A percentile compares a stretch with the other conserved stretches of the same genome.
Conservation (phyloP, 495 filamentous ascomycete species). For the Aspergillus cavernicola region DNA sequence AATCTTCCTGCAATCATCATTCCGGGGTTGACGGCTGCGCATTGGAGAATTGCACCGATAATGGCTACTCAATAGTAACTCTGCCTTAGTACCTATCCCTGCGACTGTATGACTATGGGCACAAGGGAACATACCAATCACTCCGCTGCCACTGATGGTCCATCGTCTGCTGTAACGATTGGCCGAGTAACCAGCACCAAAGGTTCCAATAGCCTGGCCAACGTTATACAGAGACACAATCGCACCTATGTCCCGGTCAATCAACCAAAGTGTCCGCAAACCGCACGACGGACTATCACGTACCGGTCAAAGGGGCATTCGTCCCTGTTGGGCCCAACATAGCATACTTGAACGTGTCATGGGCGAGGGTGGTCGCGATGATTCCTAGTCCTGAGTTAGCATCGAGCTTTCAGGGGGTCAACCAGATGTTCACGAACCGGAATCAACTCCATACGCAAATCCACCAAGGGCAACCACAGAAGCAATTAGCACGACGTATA, state of each 20-base stretch:
- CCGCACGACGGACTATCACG: not conserved
- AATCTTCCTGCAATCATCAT: conserved; percentile 34
- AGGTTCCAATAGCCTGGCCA: conserved; percentile 25
- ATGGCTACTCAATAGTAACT: conserved; percentile 4
- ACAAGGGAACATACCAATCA: conserved; percentile 38
- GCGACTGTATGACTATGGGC: not conserved
- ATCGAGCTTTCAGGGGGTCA: not conserved
- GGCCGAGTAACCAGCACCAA: conserved; percentile 21
- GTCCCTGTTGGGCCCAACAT: conserved; percentile 20
- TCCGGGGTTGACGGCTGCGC: conserved; percentile 27
- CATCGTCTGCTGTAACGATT: conserved; percentile 24
- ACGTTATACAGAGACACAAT: conserved; percentile 30
- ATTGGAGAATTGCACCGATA: conserved; percentile 43
- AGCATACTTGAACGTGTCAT: conserved; percentile 25
- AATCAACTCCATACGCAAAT: conserved; percentile 15
- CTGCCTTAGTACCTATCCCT: not conserved
- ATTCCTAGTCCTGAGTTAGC: conserved; percentile 17
- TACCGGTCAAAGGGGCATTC: conserved; percentile 19
- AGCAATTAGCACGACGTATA: conserved; percentile 8
- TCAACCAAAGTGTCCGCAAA: not conserved
- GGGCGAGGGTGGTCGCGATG: conserved; percentile 27
- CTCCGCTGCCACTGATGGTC: conserved; percentile 25
- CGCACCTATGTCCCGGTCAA: conserved; percentile 16
- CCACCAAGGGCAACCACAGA: conserved; percentile 13
- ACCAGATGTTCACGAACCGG: conserved; percentile 3